These are phyloP conservation scores for Hortaea sp. DNA, from an alignment of 2,329 filamentous ascomycete species.

Conservation along the genomic window DNA sequence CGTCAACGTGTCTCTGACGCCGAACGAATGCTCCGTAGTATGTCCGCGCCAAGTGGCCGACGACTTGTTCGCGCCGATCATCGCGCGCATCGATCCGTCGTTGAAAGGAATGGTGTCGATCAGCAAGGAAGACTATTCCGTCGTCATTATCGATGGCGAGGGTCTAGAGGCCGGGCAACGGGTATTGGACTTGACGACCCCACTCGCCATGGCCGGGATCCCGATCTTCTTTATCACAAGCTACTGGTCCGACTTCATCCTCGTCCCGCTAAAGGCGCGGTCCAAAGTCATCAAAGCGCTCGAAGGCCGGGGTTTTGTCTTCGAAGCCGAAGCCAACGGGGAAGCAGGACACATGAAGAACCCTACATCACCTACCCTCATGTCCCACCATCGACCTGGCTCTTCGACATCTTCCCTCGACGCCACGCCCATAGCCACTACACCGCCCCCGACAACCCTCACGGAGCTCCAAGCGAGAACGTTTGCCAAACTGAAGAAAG, in stretches of 20 bases:
- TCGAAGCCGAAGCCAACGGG: constrained; percentile 52
- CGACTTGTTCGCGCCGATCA: constrained; percentile 63
- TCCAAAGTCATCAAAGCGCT: constrained; percentile 67
- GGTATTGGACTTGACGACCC: constrained; percentile 83
- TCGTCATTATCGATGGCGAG: constrained; percentile 81
- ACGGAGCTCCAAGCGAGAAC: constrained; percentile 74
- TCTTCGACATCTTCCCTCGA: constrained; percentile 35
- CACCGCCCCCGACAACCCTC: constrained; percentile 64
- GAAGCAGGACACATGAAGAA: constrained; percentile 38
- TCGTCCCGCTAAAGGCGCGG: constrained; percentile 69
- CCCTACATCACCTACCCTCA: constrained; percentile 45
- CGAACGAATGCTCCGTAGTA: constrained; percentile 84
- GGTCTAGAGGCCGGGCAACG: constrained; percentile 84
- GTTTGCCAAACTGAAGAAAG: constrained; percentile 70
- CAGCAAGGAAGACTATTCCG: constrained; percentile 73
- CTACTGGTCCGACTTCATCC: constrained; percentile 94
- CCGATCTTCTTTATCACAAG: constrained; percentile 98
- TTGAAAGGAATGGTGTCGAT: constrained; percentile 50
- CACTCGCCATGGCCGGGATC: constrained; percentile 81
- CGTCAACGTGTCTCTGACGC: constrained; percentile 86
- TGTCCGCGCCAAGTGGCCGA: constrained; percentile 68
- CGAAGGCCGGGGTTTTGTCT: constrained; percentile 70
- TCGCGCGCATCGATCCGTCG: constrained; percentile 49
- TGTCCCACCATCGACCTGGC: constrained; percentile 40
- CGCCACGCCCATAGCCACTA: constrained; percentile 45